Evolutionary conservation across 1,139 yeast species (phyloP), one percentile per base, ranked within the genome.

Genomic region (Scheffersomyces titani): DNA sequence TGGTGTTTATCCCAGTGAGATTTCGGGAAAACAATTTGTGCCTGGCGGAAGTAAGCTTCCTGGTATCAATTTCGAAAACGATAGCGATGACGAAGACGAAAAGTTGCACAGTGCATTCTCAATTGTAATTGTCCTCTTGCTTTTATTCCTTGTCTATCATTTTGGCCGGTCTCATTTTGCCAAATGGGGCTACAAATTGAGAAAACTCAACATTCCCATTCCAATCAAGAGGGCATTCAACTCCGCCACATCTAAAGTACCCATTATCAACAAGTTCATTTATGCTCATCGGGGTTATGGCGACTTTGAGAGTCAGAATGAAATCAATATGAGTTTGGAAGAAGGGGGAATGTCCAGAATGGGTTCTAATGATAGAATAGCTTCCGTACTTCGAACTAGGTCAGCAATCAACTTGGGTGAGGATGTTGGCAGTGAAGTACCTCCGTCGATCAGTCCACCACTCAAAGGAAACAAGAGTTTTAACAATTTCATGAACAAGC

Each of bases 1-100:
- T n/a, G 90, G 90, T 0, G 78, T 85, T 46, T 70, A 70, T 51
- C 89, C 89, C 2, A 84, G 87, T 65, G 74, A 75, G 9, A 74
- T 81, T 11, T 78, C 83, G 1, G 80, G 77, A 2, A 73, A 73
- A 46, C 51, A 63, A 19, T 80, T 81, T 62, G 75, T 81, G 3
- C 70, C 83, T 2, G 80, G 77, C 6, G 76, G 74, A 13, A 63
- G 63, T 1, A 19, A 20, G 13, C 11, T 46, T 7, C 40, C 11
- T 2, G 69, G 68, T 3, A 30, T 54, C 9, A 66, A 59, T 7
- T 58, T 60, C 21, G 66, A 63, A 36, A 57, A 65, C 18, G 72
- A 68, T 50, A 67, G 67, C 49, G 72, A 69, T 45, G 71, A 66
- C 51, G 74, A 70, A 48, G 51, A 59, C 16, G 57, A 54, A 6